A percentile compares a stretch with the other conserved stretches of the same genome.
Conservation (phyloP, 352 stramenopile genomes). For the Pythium insidiosum region DNA sequence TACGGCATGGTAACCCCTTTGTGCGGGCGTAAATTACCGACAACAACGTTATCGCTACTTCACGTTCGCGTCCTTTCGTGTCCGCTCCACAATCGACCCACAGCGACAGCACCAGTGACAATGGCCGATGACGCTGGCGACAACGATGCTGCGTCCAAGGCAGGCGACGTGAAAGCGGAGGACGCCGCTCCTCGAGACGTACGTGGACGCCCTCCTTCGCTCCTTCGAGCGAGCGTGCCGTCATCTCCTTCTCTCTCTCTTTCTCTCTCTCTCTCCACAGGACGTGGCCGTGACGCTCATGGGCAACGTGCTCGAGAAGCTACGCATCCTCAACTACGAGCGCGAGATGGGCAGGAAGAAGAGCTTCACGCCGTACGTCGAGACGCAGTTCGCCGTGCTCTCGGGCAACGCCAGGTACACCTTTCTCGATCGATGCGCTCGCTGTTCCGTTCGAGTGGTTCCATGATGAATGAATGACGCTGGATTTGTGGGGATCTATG, state of each 20-base stretch:
- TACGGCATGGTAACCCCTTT: no score
- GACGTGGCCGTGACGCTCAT: conserved; percentile 75
- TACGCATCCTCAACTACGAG: conserved; percentile 74
- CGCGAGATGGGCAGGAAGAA: conserved; percentile 72
- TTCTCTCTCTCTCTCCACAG: conserved; percentile 13
- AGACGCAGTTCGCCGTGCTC: conserved; percentile 65
- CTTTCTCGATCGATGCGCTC: neutral
- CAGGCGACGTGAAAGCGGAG: conserved; percentile 10
- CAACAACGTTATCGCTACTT: no score
- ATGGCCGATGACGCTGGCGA: conserved; percentile 29
- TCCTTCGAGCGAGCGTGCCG: neutral
- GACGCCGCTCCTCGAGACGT: conserved; percentile 20
- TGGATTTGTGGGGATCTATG: neutral
- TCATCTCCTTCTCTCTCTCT: neutral
- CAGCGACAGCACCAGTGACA: neutral
- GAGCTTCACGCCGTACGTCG: conserved; percentile 49
- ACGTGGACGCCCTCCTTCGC: no score
- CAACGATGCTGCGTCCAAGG: conserved; percentile 10
- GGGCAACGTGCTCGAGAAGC: conserved; percentile 79
- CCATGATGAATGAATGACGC: no score
- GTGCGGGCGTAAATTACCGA: no score
- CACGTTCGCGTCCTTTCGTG: neutral
- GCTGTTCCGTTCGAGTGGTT: no score
- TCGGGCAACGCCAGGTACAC: conserved; percentile 43
- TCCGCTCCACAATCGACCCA: neutral